These are phyloP conservation scores for Diaporthe capsici DNA, from an alignment of 2,329 filamentous ascomycete species.

Conservation along the genomic window DNA sequence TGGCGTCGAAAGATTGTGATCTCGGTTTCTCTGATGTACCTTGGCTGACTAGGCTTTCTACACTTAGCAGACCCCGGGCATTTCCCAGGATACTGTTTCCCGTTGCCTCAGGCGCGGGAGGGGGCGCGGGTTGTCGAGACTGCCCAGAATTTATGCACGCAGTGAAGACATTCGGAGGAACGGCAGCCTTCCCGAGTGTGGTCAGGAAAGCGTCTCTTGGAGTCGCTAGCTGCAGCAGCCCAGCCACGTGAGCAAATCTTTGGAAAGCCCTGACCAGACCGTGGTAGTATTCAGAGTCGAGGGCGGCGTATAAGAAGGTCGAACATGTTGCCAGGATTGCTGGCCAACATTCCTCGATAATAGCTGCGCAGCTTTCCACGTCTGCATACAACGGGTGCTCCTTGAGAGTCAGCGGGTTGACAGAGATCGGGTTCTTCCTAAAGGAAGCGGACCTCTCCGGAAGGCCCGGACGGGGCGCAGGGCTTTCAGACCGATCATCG, in stretches of 20 bases:
- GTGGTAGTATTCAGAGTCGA: slow-evolving; percentile 96
- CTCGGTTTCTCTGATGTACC: slow-evolving; percentile 70
- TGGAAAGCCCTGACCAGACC: slow-evolving; percentile 93
- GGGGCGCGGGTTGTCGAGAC: slow-evolving; percentile 58
- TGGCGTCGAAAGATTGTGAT: slow-evolving; percentile 70
- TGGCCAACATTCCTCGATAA: slow-evolving; percentile 95
- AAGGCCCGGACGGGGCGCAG: slow-evolving; percentile 50
- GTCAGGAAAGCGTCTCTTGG: slow-evolving; percentile 96
- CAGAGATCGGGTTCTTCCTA: slow-evolving; percentile 81
- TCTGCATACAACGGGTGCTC: slow-evolving; percentile 80
- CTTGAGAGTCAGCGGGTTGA: slow-evolving; percentile 85
- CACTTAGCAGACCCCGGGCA: slow-evolving; percentile 79
- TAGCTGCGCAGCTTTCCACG: slow-evolving; percentile 81
- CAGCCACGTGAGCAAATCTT: slow-evolving; percentile 94
- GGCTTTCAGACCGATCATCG: slow-evolving; percentile 53
- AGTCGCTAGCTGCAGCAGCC: slow-evolving; percentile 85
- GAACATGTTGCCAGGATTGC: slow-evolving; percentile 95
- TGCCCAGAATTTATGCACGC: slow-evolving; percentile 68
- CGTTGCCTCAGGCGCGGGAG: slow-evolving; percentile 62
- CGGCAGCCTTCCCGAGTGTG: slow-evolving; percentile 91
- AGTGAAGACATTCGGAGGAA: slow-evolving; percentile 83
- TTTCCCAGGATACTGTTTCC: slow-evolving; percentile 76
- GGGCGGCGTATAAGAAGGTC: slow-evolving; percentile 90
- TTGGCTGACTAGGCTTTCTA: slow-evolving; percentile 77
- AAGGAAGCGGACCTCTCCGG: slow-evolving; percentile 76